These are phyloP conservation scores for Nidularia pulvinata DNA, from an alignment of 768 basidiomycete species.

Conservation along the genomic window DNA sequence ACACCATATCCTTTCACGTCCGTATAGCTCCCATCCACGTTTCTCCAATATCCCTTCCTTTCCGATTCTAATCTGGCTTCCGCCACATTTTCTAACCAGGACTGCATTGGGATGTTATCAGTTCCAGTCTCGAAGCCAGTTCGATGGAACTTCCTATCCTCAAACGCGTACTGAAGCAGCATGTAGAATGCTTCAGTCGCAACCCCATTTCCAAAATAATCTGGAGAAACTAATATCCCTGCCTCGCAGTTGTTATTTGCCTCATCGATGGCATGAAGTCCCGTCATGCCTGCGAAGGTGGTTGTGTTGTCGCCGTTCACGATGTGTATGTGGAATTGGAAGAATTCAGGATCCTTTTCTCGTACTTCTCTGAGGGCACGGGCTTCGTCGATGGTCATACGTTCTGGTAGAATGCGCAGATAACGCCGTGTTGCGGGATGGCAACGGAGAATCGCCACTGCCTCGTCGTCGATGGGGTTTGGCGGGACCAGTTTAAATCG, in stretches of 20 bases:
- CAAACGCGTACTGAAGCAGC: conserved; percentile 38
- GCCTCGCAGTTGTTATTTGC: conserved; percentile 32
- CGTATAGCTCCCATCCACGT: conserved; percentile 26
- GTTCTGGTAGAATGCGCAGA: conserved; percentile 34
- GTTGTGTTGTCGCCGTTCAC: conserved; percentile 16
- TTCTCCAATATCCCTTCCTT: conserved; percentile 37
- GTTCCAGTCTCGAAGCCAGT: conserved; percentile 36
- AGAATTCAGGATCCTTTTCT: conserved; percentile 22
- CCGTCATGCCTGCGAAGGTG: conserved; percentile 32
- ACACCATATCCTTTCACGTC: conserved; percentile 41
- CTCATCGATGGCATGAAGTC: conserved; percentile 35
- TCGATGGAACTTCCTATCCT: conserved; percentile 37
- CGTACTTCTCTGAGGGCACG: conserved; percentile 28
- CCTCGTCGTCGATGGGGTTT: conserved; percentile 27
- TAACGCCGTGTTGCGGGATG: conserved; percentile 35
- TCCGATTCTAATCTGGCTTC: conserved; percentile 34
- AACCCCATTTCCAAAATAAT: conserved; percentile 30
- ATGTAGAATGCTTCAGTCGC: conserved; percentile 44
- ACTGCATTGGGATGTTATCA: conserved; percentile 41
- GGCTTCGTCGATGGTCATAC: conserved; percentile 30
- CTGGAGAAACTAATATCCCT: conserved; percentile 36
- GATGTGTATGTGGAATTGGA: conserved; percentile 36
- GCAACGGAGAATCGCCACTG: conserved; percentile 28
- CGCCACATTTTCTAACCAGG: conserved; percentile 41
- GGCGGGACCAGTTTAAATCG: conserved; percentile 33